Base-by-base conservation (phyloP, 1,284 basidiomycete species). In the Ganoderma resinaceum region DNA sequence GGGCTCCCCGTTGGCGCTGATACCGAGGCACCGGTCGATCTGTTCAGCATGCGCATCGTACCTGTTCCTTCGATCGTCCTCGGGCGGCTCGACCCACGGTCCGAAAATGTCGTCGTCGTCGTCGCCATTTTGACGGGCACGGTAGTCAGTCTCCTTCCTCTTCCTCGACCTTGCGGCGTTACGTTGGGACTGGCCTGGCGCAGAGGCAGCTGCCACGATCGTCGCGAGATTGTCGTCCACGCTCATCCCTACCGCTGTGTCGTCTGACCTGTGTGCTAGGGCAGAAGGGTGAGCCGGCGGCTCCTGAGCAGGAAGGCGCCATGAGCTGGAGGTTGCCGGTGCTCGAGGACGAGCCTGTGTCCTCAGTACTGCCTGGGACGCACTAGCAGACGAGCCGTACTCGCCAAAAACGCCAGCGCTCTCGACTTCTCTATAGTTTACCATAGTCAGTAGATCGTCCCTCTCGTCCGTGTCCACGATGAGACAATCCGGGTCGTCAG, bases 401-500 rank as follows among this genome's bases (percentile, higher is more conserved):
- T 66, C 66, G 35, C 60, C 37, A 33, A 33, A 70, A 8, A 66
- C 64, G n/a, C 58, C 61, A 9, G 61, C n/a, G 1, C 18, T 46
- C 38, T 70, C 70, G 20, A 69, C 61, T 18, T 53, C 42, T 8
- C 52, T 52, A 29, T 69, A 59, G 42, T 68, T 57, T 6, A 70
- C 68, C 20, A 16, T 7, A 23, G 66, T 68, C 31, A 26, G 49
- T 3, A 70, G 29, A 35, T 73, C 70, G 63, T 75, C 70, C 11
- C 70, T 64, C 26, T 62, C 65, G 3, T 57, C 65, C 3, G 71
- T 70, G 33, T 75, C 76, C 26, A 66, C 61, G 29, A 73, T 31
- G n/a, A 77, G 59, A 49, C 62, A 62, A 65, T 74, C 77, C 9
- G 76, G 77, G 60, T 78, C 75, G 66, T 76, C 76, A 4, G 78